These are phyloP conservation scores for Phylloporus rhodoxanthus DNA, from an alignment of 768 basidiomycete species.

Conservation along the genomic window DNA sequence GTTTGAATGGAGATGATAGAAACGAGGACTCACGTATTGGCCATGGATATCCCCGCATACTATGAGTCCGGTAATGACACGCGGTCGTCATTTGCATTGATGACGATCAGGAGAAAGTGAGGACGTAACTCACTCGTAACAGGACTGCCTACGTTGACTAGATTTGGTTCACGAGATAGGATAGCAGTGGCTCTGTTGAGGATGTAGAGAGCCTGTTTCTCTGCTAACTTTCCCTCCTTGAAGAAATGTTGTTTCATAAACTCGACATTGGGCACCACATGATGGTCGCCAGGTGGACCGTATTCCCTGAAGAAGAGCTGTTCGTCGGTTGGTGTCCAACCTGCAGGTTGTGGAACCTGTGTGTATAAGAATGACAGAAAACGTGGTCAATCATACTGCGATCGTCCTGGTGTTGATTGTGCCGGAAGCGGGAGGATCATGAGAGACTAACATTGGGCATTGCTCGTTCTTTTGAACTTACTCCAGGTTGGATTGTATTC, in stretches of 20 bases:
- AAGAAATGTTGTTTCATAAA: conserved; percentile 89
- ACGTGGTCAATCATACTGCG: conserved; percentile 23
- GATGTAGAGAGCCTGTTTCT: conserved; percentile 82
- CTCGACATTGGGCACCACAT: conserved; percentile 62
- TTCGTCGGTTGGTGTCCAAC: conserved; percentile 59
- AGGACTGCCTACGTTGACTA: conserved; percentile 82
- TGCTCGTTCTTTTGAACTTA: conserved; percentile 27
- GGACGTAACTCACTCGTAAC: conserved; percentile 67
- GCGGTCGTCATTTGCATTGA: conserved; percentile 4
- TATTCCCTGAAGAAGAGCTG: conserved; percentile 58
- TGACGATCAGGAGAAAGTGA: background rate
- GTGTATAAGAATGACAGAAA: conserved; percentile 12
- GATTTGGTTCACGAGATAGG: conserved; percentile 71
- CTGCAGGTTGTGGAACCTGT: conserved; percentile 67
- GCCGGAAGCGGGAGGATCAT: conserved; percentile 6
- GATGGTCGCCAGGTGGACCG: conserved; percentile 33
- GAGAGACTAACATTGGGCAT: conserved; percentile 30
- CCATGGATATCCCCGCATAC: conserved; percentile 98
- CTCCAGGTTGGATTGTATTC: conserved; percentile 12
- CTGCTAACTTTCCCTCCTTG: conserved; percentile 75
- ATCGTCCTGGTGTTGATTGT: conserved; percentile 16
- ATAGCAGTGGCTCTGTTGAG: conserved; percentile 61
- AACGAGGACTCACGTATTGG: conserved; percentile 76
- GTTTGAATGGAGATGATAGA: conserved; percentile 80
- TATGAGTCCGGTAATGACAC: conserved; percentile 26